These are phyloP conservation scores for Sporothrix globosa DNA, from an alignment of 2,329 filamentous ascomycete genomes.

Conservation along the genomic window DNA sequence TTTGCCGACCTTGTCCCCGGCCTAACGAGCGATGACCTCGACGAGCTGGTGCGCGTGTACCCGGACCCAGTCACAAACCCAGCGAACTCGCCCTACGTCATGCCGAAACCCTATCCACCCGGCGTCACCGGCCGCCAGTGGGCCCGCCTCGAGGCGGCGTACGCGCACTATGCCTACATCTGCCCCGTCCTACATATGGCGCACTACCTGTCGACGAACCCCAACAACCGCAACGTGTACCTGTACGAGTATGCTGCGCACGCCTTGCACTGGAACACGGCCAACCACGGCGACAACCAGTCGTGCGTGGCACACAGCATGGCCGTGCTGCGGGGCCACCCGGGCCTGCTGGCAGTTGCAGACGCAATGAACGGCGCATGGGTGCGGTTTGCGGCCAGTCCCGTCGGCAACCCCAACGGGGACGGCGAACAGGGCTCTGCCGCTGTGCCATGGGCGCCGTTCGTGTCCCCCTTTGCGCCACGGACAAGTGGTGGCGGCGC, in stretches of 20 bases:
- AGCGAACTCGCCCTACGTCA: slow-evolving; percentile 32
- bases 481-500: background rate
- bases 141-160: slow-evolving; percentile 61
- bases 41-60: slow-evolving; percentile 62
- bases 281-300: slow-evolving; percentile 55
- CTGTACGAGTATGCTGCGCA: slow-evolving; percentile 64
- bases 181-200: slow-evolving; percentile 65
- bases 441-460: slow-evolving; percentile 49
- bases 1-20: slow-evolving; percentile 64
- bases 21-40: slow-evolving; percentile 56
- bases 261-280: slow-evolving; percentile 44
- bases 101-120: slow-evolving; percentile 46
- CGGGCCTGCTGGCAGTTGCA: slow-evolving; percentile 47
- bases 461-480: slow-evolving; percentile 46
- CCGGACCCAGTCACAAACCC: slow-evolving; percentile 55
- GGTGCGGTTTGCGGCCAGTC: slow-evolving; percentile 44
- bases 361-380: slow-evolving; percentile 52
- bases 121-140: slow-evolving; percentile 56
- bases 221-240: slow-evolving; percentile 45
- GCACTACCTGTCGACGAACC: slow-evolving; percentile 46
- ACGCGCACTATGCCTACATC: slow-evolving; percentile 67
- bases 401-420: slow-evolving; percentile 34
- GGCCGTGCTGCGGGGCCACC: slow-evolving; percentile 40
- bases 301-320: slow-evolving; percentile 51
- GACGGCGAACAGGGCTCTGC: slow-evolving; percentile 30